Evolutionary conservation across 345 rosid genomes (phyloP).

Genomic region (Zanthoxylum bungeanum): DNA sequence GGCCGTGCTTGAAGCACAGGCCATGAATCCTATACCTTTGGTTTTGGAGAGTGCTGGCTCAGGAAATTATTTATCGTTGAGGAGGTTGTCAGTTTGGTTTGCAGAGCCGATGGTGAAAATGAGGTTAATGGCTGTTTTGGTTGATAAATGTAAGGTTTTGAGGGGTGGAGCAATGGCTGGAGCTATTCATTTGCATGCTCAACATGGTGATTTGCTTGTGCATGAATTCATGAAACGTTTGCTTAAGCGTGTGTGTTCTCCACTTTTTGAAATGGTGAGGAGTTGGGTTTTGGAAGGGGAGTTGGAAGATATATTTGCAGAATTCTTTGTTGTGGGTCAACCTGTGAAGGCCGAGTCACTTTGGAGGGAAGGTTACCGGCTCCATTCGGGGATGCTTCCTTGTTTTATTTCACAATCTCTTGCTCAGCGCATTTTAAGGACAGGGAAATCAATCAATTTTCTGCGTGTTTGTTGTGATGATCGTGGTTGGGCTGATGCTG

Average conservation of each 20-base stretch:
- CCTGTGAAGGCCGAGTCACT: slow-evolving; percentile 92
- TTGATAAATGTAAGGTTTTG: slow-evolving; percentile 82
- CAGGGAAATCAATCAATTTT: slow-evolving; percentile 96
- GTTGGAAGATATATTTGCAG: slow-evolving; percentile 87
- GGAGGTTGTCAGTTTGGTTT: slow-evolving; percentile 91
- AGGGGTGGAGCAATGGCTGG: slow-evolving; percentile 98
- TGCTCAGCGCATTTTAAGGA: slow-evolving; percentile 88
- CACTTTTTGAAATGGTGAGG: slow-evolving; percentile 97
- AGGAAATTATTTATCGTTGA: slow-evolving; percentile 70
- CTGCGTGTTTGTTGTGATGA: slow-evolving; percentile 95
- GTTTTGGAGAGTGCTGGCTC: slow-evolving; percentile 67
- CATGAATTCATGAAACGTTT: slow-evolving; percentile 83
- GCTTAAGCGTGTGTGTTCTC: slow-evolving; percentile 85
- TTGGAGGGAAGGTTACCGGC: slow-evolving; percentile 97
- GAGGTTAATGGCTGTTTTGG: slow-evolving; percentile 98
- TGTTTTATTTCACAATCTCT: slow-evolving; percentile 86
- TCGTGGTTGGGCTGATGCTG: slow-evolving; percentile 94
- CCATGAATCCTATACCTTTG: slow-evolving; percentile 89
- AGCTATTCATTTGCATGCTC: slow-evolving; percentile 94
- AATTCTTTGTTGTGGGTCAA: slow-evolving; percentile 87
- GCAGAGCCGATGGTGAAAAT: slow-evolving; percentile 93
- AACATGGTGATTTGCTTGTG: slow-evolving; percentile 91
- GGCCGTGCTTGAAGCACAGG: slow-evolving; percentile 87
- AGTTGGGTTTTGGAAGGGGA: slow-evolving; percentile 99
- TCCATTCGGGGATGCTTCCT: slow-evolving; percentile 87